Percentiles rank a stretch among this genome's conserved stretches.
Conservation (phyloP, 768 basidiomycete genomes). For the Amanita rubescens region DNA sequence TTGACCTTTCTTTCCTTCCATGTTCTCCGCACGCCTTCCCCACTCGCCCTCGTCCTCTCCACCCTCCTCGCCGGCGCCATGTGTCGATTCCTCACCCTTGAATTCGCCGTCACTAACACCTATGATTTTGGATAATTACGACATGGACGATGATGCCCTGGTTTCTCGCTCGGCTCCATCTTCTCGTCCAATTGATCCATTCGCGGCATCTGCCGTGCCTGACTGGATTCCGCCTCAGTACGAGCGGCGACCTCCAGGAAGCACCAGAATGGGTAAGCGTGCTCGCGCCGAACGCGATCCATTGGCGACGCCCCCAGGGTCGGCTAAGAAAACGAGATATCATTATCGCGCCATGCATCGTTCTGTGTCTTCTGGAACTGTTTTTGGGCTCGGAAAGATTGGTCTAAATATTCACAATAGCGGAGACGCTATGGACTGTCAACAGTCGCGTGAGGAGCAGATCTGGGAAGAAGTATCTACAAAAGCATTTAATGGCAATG, state of each 20-base stretch:
- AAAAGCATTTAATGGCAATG: slow-evolving; percentile 35
- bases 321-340: slow-evolving; percentile 7
- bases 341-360: neutral
- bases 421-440: slow-evolving; percentile 11
- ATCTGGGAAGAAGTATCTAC: slow-evolving; percentile 44
- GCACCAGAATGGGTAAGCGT: slow-evolving; percentile 15
- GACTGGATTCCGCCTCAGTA: slow-evolving; percentile 34
- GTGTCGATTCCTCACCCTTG: slow-evolving; percentile 38
- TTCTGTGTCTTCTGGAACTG: neutral
- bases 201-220: slow-evolving; percentile 51
- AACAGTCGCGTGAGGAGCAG: slow-evolving; percentile 17
- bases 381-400: slow-evolving; percentile 4
- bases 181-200: slow-evolving; percentile 32
- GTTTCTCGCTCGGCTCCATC: slow-evolving; percentile 4
- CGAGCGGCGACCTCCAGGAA: slow-evolving; percentile 25
- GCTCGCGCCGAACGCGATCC: slow-evolving; percentile 11
- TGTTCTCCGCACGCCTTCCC: slow-evolving; percentile 10
- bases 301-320: slow-evolving; percentile 7
- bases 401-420: slow-evolving; percentile 16
- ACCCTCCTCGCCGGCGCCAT: slow-evolving; percentile 25
- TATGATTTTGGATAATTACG: slow-evolving; percentile 13
- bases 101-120: slow-evolving; percentile 38
- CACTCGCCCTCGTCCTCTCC: slow-evolving; percentile 24
- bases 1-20: slow-evolving; percentile 13
- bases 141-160: slow-evolving; percentile 15